Evolutionary conservation across 1,139 yeast genomes (phyloP).

Genomic region (Geotrichum restrictum): DNA sequence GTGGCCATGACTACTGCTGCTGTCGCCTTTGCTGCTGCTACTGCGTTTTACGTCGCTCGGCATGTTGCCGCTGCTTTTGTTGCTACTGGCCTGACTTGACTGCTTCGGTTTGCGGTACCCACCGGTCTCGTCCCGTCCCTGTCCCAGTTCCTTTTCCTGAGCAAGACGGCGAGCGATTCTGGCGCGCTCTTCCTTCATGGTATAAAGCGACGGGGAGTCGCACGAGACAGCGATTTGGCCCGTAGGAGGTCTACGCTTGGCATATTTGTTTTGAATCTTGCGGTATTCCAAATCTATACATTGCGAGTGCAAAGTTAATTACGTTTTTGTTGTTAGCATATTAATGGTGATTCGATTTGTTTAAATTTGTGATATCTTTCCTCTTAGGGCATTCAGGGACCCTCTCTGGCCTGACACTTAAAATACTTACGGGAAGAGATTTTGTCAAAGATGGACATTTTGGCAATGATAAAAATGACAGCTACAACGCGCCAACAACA

Average conservation of each 20-base stretch:
- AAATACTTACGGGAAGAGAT: slow-evolving; percentile 21
- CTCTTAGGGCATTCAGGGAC: too few relatives aligned
- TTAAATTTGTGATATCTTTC: too few relatives aligned
- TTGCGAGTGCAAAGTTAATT: background rate
- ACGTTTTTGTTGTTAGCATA: too few relatives aligned
- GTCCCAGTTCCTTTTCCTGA: background rate
- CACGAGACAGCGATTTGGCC: background rate
- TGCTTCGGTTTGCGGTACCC: too few relatives aligned
- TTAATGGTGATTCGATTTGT: too few relatives aligned
- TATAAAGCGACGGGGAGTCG: background rate
- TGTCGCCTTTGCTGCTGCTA: background rate
- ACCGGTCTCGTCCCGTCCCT: background rate
- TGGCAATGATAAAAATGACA: background rate
- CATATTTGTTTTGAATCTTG: slow-evolving; percentile 30
- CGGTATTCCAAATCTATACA: slow-evolving; percentile 30
- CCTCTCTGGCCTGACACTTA: too few relatives aligned
- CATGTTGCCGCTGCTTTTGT: background rate
- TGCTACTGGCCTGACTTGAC: too few relatives aligned
- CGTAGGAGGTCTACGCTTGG: slow-evolving; percentile 24
- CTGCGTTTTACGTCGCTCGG: background rate
- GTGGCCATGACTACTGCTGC: background rate
- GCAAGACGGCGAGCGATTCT: background rate
- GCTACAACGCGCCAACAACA: too few relatives aligned
- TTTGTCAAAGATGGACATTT: slow-evolving; percentile 19
- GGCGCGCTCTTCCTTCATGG: background rate